Base-by-base conservation (phyloP, 2,329 filamentous ascomycete genomes). In the Claviceps capensis region DNA sequence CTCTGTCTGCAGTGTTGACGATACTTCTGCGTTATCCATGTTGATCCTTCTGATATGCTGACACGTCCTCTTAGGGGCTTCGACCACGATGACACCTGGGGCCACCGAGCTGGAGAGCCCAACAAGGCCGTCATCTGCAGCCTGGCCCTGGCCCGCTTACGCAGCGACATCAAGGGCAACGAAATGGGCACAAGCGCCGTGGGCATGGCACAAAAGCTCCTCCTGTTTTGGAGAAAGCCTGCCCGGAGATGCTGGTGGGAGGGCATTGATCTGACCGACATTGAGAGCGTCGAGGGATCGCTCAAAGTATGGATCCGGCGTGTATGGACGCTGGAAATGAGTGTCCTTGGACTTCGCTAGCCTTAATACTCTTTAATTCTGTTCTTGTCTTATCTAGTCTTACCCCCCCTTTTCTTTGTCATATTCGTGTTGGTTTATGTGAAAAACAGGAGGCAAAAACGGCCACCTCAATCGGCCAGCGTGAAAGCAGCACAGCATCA, bases 281-380 rank as follows among this genome's bases (percentile, higher is more conserved):
- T 98, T 13, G 88, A 94, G 49, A 93, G 93, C 14, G 85, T 97
- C 7, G 82, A 95, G 49, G 91, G 90, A 50, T 88, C 84, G 66
- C 76, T 98, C 59, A 98, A 98, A 71, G 89, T 98, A 53, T 98
- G 93, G 93, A 97, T 98, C 66, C 79, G 93, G 63, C 81, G 93
- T 62, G 93, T 98, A 54, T 98, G 93, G 93, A 98, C 93, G 54
- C 77, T 98, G 54, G 93, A 98, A 75, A 98, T 98, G 88, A 93
- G 87, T 65, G 88, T 93, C 51, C 93, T 94, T 67, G 88, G 88
- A 52, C 75, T 94, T 60, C 84, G 87, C 65, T 88, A 67, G 62
- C 22, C 26, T 34, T n/a, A 46, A 17, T 23, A n/a, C 4, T 46
- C 26, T 34, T 36, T 4, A n/a, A 23, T 26, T 7, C 14, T 19